These are phyloP conservation scores for Saccharum spontaneum DNA, from an alignment of 176 grass and related monocot genomes.

Conservation along the genomic window DNA sequence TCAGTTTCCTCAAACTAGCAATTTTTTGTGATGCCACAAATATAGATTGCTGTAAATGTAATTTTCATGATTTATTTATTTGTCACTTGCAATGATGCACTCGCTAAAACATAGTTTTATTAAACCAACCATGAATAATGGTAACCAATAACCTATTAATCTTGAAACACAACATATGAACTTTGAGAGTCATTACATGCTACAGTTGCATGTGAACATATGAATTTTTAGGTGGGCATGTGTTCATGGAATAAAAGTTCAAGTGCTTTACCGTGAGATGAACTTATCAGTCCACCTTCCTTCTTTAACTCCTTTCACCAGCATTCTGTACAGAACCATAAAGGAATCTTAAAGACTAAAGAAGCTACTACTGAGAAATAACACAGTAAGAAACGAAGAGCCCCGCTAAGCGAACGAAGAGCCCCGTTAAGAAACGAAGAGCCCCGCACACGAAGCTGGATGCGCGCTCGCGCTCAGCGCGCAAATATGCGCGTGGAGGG, in stretches of 20 bases:
- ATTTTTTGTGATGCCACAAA: background rate
- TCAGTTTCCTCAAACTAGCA: constrained; percentile 19
- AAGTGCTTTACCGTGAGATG: constrained; percentile 52
- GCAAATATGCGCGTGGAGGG: too few species aligned
- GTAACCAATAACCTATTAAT: background rate
- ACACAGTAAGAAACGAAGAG: too few species aligned
- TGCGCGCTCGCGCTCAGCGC: too few species aligned
- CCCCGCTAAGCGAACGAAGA: too few species aligned
- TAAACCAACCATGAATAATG: background rate
- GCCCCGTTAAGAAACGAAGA: too few species aligned
- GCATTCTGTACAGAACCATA: constrained; percentile 66
- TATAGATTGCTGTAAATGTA: background rate
- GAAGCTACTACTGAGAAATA: background rate
- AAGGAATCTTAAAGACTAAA: constrained; percentile 26
- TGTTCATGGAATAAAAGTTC: constrained; percentile 4
- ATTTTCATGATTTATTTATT: background rate
- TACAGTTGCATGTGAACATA: constrained; percentile 8
- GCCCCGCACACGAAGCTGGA: too few species aligned
- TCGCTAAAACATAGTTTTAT: background rate
- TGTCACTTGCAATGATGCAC: background rate
- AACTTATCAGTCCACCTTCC: constrained; percentile 93
- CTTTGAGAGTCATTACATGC: background rate
- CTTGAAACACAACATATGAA: constrained; percentile 2
- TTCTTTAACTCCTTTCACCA: constrained; percentile 78
- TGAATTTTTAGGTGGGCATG: background rate